Conservation (phyloP, 352 stramenopile genomes). For the Pilasporangium apinafurcum region DNA sequence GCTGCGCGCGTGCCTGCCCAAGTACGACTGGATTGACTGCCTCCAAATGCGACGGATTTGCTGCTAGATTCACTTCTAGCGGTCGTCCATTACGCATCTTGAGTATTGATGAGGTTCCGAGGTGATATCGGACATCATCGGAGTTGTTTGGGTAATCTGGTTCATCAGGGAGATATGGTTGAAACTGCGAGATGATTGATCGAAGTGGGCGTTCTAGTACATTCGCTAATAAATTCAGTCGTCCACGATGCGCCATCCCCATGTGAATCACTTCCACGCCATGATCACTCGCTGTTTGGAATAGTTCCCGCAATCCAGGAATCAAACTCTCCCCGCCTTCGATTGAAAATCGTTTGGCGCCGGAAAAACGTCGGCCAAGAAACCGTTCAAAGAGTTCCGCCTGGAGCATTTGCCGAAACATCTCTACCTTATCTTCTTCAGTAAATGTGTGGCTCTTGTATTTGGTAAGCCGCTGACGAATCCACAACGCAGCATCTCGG, state of each 20-base stretch:
- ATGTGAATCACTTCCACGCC: constrained; percentile 98
- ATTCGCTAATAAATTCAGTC: constrained; percentile 98
- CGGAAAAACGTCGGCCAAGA: constrained; percentile 91
- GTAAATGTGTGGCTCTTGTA: constrained; percentile 57
- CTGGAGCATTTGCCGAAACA: constrained; percentile 93
- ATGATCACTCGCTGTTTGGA: constrained; percentile 93
- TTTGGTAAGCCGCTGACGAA: constrained; percentile 54
- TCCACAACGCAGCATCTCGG: constrained; percentile 83
- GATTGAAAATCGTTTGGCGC: constrained; percentile 98
- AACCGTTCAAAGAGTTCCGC: constrained; percentile 98
- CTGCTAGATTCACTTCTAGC: constrained; percentile 87
- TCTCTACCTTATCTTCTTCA: constrained; percentile 89
- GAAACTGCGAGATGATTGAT: constrained; percentile 90
- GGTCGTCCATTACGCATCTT: constrained; percentile 56
- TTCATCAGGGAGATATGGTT: constrained; percentile 81
- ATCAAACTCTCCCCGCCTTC: constrained; percentile 97
- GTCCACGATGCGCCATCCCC: constrained; percentile 97
- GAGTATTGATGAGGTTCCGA: constrained; percentile 73
- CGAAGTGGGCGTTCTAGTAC: constrained; percentile 96
- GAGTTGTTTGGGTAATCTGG: constrained; percentile 84
- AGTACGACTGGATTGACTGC: constrained; percentile 97
- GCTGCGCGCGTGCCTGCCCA: constrained; percentile 93
- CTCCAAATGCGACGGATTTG: constrained; percentile 99
- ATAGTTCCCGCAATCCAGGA: constrained; percentile 91
- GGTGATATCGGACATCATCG: constrained; percentile 85